Evolutionary conservation across 257 asterid genomes (phyloP).

Genomic region (Penstemon newberryi): DNA sequence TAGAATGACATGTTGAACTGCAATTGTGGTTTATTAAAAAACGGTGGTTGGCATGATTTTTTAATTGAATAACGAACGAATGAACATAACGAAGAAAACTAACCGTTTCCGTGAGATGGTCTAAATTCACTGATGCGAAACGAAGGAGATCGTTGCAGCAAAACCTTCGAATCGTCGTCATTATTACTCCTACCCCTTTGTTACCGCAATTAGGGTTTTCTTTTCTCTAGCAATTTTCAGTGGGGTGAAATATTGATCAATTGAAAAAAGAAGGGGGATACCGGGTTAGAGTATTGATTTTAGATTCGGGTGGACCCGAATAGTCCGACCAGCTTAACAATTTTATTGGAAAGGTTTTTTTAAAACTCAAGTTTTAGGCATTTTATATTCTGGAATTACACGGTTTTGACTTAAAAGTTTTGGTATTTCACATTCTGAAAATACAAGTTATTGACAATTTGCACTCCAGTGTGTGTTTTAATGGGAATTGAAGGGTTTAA

Average conservation of each 20-base stretch:
- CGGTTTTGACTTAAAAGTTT: too few relatives aligned
- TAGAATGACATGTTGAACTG: constrained; percentile 80
- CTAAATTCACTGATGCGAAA: constrained; percentile 81
- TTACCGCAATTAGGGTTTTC: background rate
- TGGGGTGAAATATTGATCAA: background rate
- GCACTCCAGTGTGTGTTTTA: too few relatives aligned
- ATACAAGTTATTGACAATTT: too few relatives aligned
- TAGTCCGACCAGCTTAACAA: background rate
- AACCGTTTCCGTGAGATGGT: constrained; percentile 95
- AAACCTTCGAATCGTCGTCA: constrained; percentile 91
- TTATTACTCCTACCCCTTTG: constrained; percentile 23
- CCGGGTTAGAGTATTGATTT: background rate
- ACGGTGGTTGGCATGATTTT: background rate
- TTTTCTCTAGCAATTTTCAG: background rate
- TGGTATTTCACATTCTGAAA: too few relatives aligned
- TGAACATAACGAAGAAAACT: background rate
- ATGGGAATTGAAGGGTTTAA: too few relatives aligned
- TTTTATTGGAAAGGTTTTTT: too few relatives aligned
- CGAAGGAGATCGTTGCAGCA: constrained; percentile 96
- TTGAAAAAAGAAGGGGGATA: background rate
- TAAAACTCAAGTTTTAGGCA: too few relatives aligned
- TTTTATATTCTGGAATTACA: too few relatives aligned
- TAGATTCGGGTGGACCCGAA: background rate
- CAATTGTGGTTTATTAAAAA: background rate
- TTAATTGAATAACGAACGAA: background rate